A percentile compares a stretch with the other conserved stretches of the same genome.
phyloP scores from a whole-genome alignment of 2,329 filamentous ascomycete species.

The Colletotrichum sp. region DNA sequence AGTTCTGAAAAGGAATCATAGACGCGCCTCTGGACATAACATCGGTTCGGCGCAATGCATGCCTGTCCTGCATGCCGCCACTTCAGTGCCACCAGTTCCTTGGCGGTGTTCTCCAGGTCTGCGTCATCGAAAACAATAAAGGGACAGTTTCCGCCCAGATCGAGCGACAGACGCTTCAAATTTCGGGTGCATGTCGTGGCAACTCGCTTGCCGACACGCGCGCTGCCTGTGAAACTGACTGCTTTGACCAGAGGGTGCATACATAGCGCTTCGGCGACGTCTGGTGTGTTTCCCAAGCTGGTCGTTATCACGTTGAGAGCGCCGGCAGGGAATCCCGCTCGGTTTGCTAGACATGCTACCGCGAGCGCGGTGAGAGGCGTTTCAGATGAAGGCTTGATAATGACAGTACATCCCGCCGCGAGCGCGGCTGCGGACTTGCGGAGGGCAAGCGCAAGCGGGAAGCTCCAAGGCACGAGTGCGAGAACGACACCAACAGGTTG shows the following conservation, averaged over 20 bases:
- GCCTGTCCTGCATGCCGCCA: conserved; percentile 64
- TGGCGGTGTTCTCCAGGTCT: conserved; percentile 65
- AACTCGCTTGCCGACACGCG: conserved; percentile 72
- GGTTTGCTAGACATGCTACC: conserved; percentile 61
- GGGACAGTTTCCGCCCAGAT: conserved; percentile 73
- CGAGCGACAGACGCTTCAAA: conserved; percentile 69
- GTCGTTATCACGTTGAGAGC: conserved; percentile 79
- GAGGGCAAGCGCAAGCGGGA: conserved; percentile 57
- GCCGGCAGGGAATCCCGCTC: conserved; percentile 77
- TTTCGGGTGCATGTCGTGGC: conserved; percentile 65
- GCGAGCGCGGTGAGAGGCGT: conserved; percentile 48
- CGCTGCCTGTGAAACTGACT: conserved; percentile 79
- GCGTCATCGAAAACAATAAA: conserved; percentile 70
- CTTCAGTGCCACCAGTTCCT: conserved; percentile 56
- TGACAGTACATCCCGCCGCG: conserved; percentile 76
- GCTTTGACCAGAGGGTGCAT: conserved; percentile 73
- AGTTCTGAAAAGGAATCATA: conserved; percentile 61
- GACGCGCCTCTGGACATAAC: conserved; percentile 61
- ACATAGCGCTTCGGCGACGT: conserved; percentile 57
- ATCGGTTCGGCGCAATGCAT: conserved; percentile 63
- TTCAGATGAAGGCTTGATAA: conserved; percentile 47
- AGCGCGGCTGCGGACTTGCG: conserved; percentile 58
- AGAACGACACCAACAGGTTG: conserved; percentile 40
- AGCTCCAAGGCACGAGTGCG: conserved; percentile 59
- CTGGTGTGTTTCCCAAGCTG: conserved; percentile 69